A percentile compares a stretch with the other conserved stretches of the same genome.
Evolutionary conservation across 1,284 basidiomycete species (phyloP).

Genomic region (Sporisorium exsertum): DNA sequence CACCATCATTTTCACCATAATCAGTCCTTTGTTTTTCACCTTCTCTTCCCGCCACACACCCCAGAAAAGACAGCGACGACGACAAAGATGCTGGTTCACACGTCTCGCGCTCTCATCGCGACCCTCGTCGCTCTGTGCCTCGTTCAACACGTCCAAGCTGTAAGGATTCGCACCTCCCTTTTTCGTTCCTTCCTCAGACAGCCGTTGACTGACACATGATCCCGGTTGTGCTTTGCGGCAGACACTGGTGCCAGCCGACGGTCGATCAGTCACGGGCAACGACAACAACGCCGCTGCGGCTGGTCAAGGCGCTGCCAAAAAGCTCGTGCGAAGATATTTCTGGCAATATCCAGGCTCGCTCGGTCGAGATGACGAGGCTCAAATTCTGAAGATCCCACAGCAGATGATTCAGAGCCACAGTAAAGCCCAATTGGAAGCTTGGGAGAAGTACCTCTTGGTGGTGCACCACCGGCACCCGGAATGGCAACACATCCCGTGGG

Average conservation of each 20-base stretch:
- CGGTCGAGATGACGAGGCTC: background rate
- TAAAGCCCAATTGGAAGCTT: background rate
- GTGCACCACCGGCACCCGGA: background rate
- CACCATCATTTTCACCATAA: no score
- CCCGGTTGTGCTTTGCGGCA: background rate
- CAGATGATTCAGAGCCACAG: background rate
- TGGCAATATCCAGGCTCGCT: background rate
- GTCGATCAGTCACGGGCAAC: background rate
- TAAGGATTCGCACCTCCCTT: constrained; percentile 8
- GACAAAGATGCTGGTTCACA: background rate
- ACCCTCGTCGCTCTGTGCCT: constrained; percentile 9
- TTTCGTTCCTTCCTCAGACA: no score
- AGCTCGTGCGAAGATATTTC: background rate
- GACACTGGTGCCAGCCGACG: background rate
- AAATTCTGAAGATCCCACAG: background rate
- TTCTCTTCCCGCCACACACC: background rate
- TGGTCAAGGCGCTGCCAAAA: background rate
- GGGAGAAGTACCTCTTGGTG: background rate
- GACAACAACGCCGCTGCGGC: background rate
- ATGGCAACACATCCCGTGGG: background rate
- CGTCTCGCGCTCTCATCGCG: background rate
- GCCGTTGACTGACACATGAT: background rate
- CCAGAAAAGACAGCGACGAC: background rate
- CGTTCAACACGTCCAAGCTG: constrained; percentile 16
- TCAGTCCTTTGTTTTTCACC: background rate